A percentile compares a stretch with the other conserved stretches of the same genome.
phyloP scores from a whole-genome alignment of 345 rosid species.

The Salix dunnii region DNA sequence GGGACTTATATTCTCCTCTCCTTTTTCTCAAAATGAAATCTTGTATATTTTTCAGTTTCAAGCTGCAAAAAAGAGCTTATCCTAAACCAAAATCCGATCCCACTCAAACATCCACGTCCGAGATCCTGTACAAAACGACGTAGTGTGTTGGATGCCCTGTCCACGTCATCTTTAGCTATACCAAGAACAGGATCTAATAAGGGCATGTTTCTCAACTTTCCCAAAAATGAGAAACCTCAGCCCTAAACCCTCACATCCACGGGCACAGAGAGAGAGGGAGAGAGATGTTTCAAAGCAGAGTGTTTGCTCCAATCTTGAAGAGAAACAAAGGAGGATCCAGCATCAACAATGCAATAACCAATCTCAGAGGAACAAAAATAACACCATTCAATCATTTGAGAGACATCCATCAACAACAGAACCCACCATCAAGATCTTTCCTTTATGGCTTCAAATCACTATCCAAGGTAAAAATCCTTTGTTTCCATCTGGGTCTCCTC shows the following conservation, averaged over 20 bases:
- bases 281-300: slow-evolving; percentile 46
- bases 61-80: no score
- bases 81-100: no score
- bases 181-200: no score
- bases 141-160: no score
- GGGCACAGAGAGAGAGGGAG: slow-evolving; percentile 10
- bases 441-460: slow-evolving; percentile 41
- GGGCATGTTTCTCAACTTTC: no score
- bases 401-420: background rate
- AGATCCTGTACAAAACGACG: no score
- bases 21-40: no score
- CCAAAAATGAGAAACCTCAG: background rate
- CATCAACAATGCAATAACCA: slow-evolving; percentile 20
- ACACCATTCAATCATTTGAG: slow-evolving; percentile 26
- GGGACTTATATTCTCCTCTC: no score
- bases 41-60: no score
- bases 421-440: slow-evolving; percentile 36
- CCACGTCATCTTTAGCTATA: no score
- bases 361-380: slow-evolving; percentile 29
- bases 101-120: no score
- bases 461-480: slow-evolving; percentile 18
- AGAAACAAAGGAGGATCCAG: slow-evolving; percentile 31
- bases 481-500: background rate
- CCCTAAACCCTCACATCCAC: slow-evolving; percentile 2
- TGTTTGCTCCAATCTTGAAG: slow-evolving; percentile 50